Evolutionary conservation across 805 yeast species (phyloP), one percentile per base, ranked within the genome.

Genomic region (Huiozyma sinensis): DNA sequence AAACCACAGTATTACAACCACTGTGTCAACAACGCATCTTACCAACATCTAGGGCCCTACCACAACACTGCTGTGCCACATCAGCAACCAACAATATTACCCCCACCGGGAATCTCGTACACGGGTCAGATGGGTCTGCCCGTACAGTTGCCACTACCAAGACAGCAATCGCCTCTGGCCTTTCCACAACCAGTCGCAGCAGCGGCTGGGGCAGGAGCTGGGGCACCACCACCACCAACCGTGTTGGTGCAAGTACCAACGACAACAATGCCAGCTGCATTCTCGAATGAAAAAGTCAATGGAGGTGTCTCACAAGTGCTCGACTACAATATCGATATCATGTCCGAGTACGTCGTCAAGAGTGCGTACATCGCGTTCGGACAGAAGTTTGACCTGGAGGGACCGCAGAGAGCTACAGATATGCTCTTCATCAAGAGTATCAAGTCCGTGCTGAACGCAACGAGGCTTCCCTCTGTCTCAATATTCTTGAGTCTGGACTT

Each of bases 391-490:
- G 77, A 75, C 51, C 78, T 78, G 55, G 57, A 50, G 34, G 27
- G 17, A 13, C 12, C 17, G 6, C 17, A 9, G 13, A 35, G 8
- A 6, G 42, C 43, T 32, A 47, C 46, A 7, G 28, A 6, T 29
- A 24, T 11, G 10, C 8, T 29, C 5, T 27, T 32, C 27, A 76
- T 73, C 53, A 67, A 69, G 47, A 77, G 77, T 50, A 68, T 86
- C 13, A 71, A 73, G 44, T 75, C 81, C 36, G 89, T 90, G 2
- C 68, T 90, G 47, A 73, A 80, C 45, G 94, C 96, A 9, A 92
- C 97, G 4, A 77, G 97, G 52, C 69, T 90, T 53, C 95, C 97
- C 30, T 75, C 80, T 50, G 75, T 87, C 2, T 83, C 97, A 12
- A 73, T 92, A 36, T 69, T 88, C 32, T 70, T 89, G 55, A 80